Conservation (phyloP, 768 basidiomycete genomes). For the Tephrocybe sp. region DNA sequence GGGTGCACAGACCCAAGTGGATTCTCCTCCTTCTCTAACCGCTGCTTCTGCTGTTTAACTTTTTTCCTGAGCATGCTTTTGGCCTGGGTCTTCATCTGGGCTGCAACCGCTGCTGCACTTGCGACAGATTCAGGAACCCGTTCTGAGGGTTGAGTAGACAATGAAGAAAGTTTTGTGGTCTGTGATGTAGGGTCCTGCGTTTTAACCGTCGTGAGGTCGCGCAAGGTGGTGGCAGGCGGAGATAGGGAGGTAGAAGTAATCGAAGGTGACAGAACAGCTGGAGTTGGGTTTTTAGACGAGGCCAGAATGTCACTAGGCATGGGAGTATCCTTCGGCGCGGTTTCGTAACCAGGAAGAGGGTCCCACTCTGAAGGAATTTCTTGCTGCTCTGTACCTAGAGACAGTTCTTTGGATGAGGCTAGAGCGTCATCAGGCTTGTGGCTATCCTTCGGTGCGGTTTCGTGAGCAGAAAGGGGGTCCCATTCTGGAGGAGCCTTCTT, state of each 20-base stretch:
- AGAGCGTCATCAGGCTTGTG: too few species aligned
- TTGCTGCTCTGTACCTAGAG: not conserved
- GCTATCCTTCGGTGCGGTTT: too few species aligned
- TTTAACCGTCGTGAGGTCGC: not conserved
- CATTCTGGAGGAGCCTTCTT: conserved; percentile 8
- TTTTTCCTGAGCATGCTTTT: conserved; percentile 4
- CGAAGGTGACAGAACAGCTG: not conserved
- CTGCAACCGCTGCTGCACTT: conserved; percentile 1
- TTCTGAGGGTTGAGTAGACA: too few species aligned
- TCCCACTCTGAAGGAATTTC: conserved; percentile 17
- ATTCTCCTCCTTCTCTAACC: not conserved
- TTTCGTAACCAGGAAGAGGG: conserved; percentile 18
- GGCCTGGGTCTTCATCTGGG: conserved; percentile 4
- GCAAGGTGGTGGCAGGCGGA: not conserved
- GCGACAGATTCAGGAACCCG: not conserved
- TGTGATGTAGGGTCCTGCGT: too few species aligned
- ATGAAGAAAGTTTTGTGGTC: too few species aligned
- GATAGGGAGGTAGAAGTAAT: not conserved
- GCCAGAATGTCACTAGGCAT: conserved; percentile 10
- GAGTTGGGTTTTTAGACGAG: not conserved
- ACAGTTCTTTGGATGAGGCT: too few species aligned
- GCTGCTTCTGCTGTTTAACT: not conserved
- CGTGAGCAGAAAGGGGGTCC: conserved; percentile 17
- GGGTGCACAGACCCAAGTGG: conserved; percentile 1
- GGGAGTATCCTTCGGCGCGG: conserved; percentile 8